phyloP scores from a whole-genome alignment of 441 rosid genomes.

The Aquilaria agallochum region DNA sequence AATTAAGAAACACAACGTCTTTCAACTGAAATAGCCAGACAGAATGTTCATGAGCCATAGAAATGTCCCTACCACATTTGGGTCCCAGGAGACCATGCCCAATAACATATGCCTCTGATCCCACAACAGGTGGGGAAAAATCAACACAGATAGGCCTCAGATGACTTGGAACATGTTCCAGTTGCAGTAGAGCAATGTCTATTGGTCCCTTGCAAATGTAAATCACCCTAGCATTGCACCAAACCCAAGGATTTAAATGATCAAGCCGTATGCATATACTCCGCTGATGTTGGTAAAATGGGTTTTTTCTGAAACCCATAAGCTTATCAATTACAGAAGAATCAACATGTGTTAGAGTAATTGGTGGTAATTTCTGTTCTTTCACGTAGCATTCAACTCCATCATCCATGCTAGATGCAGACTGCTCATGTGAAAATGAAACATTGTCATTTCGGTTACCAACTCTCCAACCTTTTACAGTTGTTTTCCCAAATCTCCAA shows the following conservation, averaged over 20 bases:
- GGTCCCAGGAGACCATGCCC: slow-evolving; percentile 97
- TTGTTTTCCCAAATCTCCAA: slow-evolving; percentile 87
- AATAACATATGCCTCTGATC: slow-evolving; percentile 70
- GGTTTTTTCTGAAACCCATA: slow-evolving; percentile 30
- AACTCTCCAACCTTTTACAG: slow-evolving; percentile 34
- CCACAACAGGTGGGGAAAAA: slow-evolving; percentile 52
- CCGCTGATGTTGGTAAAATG: slow-evolving; percentile 32
- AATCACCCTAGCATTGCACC: slow-evolving; percentile 75
- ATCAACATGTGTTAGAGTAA: slow-evolving; percentile 14
- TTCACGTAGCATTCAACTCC: slow-evolving; percentile 25
- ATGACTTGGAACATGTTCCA: slow-evolving; percentile 55
- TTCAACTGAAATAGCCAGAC: neutral
- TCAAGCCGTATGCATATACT: slow-evolving; percentile 68
- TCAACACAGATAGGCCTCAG: slow-evolving; percentile 52
- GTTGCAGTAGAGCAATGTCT: slow-evolving; percentile 86
- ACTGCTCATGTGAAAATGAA: slow-evolving; percentile 27
- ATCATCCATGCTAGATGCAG: slow-evolving; percentile 21
- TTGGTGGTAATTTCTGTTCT: slow-evolving; percentile 17
- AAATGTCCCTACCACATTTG: slow-evolving; percentile 59
- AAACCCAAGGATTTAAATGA: slow-evolving; percentile 69
- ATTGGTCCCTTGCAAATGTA: slow-evolving; percentile 74
- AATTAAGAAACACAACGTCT: too few species aligned
- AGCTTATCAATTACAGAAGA: slow-evolving; percentile 26
- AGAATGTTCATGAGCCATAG: too few species aligned
- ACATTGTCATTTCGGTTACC: slow-evolving; percentile 14